A percentile compares a stretch with the other conserved stretches of the same genome.
Conservation (phyloP, 208 protist genomes). For the Leptomonas pyrrhocoris region DNA sequence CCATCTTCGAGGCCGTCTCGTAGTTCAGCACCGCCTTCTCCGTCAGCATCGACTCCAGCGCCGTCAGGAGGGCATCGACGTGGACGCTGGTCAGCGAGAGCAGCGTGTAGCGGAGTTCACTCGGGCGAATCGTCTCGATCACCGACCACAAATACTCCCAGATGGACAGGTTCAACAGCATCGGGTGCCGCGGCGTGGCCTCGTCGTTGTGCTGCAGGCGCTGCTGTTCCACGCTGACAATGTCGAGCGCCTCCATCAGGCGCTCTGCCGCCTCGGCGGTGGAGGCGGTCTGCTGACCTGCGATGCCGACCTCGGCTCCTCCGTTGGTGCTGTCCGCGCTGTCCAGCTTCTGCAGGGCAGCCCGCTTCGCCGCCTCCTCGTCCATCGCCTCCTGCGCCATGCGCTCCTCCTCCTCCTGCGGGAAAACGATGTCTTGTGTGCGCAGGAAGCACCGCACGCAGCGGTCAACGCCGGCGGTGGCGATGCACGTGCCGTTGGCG, state of each 20-base stretch:
- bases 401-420: conserved; percentile 86
- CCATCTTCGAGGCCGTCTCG: conserved; percentile 76
- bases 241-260: conserved; percentile 88
- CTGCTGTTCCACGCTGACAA: conserved; percentile 85
- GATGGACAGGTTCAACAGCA: conserved; percentile 67
- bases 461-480: conserved; percentile 74
- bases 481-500: conserved; percentile 80
- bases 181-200: conserved; percentile 53
- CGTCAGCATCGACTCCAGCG: conserved; percentile 68
- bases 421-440: conserved; percentile 91
- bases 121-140: conserved; percentile 81
- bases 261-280: conserved; percentile 79
- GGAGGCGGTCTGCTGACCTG: conserved; percentile 68
- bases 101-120: conserved; percentile 85
- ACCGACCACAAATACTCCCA: conserved; percentile 87
- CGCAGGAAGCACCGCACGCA: conserved; percentile 84
- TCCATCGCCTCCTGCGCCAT: conserved; percentile 90
- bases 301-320: conserved; percentile 62
- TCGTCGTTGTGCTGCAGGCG: conserved; percentile 64
- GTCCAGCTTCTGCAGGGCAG: conserved; percentile 64
- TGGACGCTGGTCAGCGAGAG: conserved; percentile 80
- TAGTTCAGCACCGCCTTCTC: conserved; percentile 77
- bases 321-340: conserved; percentile 19
- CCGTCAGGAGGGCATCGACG: conserved; percentile 75
- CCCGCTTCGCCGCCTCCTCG: conserved; percentile 71